Conservation (phyloP, 2,329 filamentous ascomycete genomes). For the Fusarium pseudonygamai region DNA sequence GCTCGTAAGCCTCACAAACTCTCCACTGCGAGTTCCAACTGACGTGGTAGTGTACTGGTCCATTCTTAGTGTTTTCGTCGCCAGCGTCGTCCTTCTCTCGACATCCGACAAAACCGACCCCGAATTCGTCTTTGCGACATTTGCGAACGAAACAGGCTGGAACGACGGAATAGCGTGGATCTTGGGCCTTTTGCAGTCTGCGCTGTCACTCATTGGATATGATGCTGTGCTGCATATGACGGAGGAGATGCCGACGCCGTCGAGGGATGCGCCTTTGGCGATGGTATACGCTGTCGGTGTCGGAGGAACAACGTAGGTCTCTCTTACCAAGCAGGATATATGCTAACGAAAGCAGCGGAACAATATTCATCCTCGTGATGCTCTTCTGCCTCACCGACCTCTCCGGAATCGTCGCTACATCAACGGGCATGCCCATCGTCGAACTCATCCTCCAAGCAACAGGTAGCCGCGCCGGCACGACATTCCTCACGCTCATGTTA, state of each 20-base stretch:
- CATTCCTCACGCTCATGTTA: conserved; percentile 53
- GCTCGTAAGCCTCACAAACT: conserved; percentile 43
- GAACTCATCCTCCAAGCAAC: conserved; percentile 57
- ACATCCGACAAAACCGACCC: conserved; percentile 53
- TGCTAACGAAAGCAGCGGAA: conserved; percentile 39
- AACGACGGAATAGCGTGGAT: conserved; percentile 58
- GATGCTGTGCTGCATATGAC: conserved; percentile 57
- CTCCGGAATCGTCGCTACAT: conserved; percentile 46
- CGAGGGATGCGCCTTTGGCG: conserved; percentile 52
- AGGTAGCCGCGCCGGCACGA: conserved; percentile 50
- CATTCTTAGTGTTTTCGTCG: conserved; percentile 53
- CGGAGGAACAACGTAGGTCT: conserved; percentile 52
- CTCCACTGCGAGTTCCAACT: rapidly evolving
- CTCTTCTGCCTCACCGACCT: conserved; percentile 54
- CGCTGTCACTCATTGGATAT: conserved; percentile 51
- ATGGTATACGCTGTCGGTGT: conserved; percentile 56
- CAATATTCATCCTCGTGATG: conserved; percentile 53
- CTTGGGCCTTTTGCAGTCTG: conserved; percentile 55
- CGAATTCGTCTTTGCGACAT: conserved; percentile 55
- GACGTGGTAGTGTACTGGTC: conserved; percentile 51
- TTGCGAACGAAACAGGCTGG: conserved; percentile 58
- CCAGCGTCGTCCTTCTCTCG: conserved; percentile 54
- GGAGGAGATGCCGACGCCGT: conserved; percentile 57
- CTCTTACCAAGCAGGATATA: too few species aligned
- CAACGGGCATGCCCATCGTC: conserved; percentile 57